Evolutionary conservation across 192 early-diverging fungal genomes (phyloP).

Genomic region (Coemansia sp.): DNA sequence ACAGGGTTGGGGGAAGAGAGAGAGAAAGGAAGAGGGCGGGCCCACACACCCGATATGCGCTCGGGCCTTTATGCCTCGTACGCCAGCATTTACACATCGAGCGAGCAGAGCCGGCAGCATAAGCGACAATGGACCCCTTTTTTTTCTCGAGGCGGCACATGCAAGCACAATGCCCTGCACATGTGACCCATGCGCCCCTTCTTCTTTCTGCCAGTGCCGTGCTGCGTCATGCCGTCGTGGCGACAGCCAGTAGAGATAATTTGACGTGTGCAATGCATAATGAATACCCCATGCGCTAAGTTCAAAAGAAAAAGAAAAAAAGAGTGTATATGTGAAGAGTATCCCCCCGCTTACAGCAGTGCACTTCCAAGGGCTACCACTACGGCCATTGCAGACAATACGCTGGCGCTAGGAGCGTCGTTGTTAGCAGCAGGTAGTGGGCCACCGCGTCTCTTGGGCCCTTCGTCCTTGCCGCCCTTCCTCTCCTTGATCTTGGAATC

Average conservation of each 20-base stretch:
- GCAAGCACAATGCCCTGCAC: constrained; percentile 2
- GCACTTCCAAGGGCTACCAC: background rate
- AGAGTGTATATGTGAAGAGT: background rate
- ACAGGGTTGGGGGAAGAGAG: constrained; percentile 4
- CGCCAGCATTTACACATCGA: background rate
- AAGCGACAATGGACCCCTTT: background rate
- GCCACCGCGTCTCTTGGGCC: constrained; percentile 39
- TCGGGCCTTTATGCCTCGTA: background rate
- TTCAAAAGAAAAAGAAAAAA: background rate
- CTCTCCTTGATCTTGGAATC: constrained; percentile 34
- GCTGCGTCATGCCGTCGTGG: background rate
- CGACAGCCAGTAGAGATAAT: background rate
- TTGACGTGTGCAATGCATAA: background rate
- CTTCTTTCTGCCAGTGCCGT: background rate
- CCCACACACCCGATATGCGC: background rate
- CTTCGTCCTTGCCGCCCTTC: constrained; percentile 22
- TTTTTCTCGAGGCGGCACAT: background rate
- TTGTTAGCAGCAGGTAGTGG: constrained; percentile 37
- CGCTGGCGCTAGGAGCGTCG: constrained; percentile 9
- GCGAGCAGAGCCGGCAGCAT: background rate
- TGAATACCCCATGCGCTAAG: background rate
- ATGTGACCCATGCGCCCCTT: constrained; percentile 5
- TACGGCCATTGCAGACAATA: constrained; percentile 18
- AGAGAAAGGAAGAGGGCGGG: background rate
- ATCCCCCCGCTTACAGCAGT: background rate